Conservation (phyloP, 176 grass and related monocot species). For the Carex kokanica region DNA sequence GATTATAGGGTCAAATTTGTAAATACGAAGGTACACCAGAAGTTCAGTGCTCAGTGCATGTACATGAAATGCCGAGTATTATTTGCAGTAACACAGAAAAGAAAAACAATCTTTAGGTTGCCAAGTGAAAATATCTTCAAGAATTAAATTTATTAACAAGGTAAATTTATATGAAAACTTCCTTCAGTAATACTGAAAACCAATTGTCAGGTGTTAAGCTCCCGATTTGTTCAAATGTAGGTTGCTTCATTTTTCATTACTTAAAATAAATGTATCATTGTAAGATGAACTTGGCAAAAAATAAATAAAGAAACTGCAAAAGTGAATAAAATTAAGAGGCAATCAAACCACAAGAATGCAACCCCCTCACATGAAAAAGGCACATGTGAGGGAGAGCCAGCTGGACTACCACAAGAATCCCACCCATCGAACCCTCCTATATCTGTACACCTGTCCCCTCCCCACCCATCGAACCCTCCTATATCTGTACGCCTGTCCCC, state of each 20-base stretch:
- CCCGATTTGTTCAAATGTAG: background rate
- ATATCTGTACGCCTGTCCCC: background rate
- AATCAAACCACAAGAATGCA: background rate
- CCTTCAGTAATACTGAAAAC: background rate
- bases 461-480: background rate
- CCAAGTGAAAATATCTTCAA: too few relatives aligned
- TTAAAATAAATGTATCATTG: background rate
- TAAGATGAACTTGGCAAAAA: background rate
- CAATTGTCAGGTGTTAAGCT: background rate
- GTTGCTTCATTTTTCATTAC: background rate
- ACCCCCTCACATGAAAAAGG: background rate
- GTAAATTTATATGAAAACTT: background rate
- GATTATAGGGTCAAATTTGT: background rate
- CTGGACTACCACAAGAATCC: background rate
- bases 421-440: background rate
- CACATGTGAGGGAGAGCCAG: background rate
- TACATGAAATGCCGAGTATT: background rate
- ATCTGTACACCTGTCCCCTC: background rate
- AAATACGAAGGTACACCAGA: too few relatives aligned
- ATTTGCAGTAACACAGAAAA: slow-evolving; percentile 3
- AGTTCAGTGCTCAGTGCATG: background rate
- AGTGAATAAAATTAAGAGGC: background rate
- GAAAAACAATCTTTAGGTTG: background rate
- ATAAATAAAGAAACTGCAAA: background rate
- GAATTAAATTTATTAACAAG: background rate